Conservation (phyloP, 2,329 filamentous ascomycete species). For the Penicillium sp. region DNA sequence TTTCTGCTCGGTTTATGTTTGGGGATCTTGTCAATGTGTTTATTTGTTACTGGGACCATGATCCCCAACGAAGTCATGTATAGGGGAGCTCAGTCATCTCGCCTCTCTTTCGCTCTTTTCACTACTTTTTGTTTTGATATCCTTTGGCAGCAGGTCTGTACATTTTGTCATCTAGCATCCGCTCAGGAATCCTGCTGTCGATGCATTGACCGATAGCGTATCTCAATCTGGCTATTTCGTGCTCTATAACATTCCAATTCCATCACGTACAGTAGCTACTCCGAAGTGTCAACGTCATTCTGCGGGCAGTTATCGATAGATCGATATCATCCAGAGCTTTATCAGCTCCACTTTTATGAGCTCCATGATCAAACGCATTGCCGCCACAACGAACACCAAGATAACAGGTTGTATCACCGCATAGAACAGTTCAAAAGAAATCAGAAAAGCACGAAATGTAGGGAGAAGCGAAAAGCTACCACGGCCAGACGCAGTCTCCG, state of each 20-base stretch:
- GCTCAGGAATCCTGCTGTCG: constrained; percentile 4
- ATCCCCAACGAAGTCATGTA: constrained; percentile 16
- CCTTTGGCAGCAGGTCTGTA: constrained; percentile 18
- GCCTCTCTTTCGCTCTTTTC: constrained; percentile 7
- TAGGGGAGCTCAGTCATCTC: constrained; percentile 7
- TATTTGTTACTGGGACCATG: neutral
- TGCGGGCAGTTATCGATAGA: neutral
- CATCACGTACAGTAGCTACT: neutral
- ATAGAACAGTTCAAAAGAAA: neutral
- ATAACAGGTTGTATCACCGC: neutral
- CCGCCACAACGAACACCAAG: neutral
- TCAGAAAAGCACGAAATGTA: neutral
- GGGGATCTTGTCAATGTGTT: neutral
- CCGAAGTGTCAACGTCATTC: neutral
- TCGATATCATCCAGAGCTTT: neutral
- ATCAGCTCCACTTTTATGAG: neutral
- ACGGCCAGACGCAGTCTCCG: neutral
- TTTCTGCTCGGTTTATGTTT: neutral
- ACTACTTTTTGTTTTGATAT: constrained; percentile 7
- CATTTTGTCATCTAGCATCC: constrained; percentile 20
- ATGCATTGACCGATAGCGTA: constrained; percentile 7
- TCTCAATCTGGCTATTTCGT: constrained; percentile 3
- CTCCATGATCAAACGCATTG: neutral
- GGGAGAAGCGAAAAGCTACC: neutral
- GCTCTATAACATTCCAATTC: neutral